Evolutionary conservation across 1,139 yeast genomes (phyloP).

Genomic region (Arxiozyma bovina): DNA sequence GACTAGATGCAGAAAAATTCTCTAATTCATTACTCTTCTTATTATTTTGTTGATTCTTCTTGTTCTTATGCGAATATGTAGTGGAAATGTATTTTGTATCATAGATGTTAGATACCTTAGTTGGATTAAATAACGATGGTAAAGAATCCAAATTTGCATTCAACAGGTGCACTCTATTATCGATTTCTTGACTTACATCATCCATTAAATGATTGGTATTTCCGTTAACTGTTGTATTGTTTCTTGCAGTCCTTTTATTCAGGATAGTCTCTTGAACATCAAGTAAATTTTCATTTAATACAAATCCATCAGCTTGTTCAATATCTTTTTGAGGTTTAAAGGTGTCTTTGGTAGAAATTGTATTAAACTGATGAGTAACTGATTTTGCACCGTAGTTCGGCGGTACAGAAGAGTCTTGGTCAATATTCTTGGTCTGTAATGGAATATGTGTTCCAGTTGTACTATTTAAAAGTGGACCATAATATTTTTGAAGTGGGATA

Average conservation of each 20-base stretch:
- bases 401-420: background rate
- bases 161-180: conserved; percentile 17
- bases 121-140: conserved; percentile 10
- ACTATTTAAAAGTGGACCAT: background rate
- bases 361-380: background rate
- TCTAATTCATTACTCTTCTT: background rate
- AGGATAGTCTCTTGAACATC: background rate
- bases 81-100: background rate
- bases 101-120: background rate
- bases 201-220: conserved; percentile 8
- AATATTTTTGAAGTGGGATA: background rate
- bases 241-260: background rate
- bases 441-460: background rate
- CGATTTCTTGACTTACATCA: conserved; percentile 15
- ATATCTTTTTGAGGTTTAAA: background rate
- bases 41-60: background rate
- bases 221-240: conserved; percentile 14
- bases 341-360: too few species aligned
- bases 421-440: background rate
- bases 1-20: background rate
- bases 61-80: background rate
- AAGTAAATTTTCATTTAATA: background rate
- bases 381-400: background rate
- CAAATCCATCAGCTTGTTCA: background rate
- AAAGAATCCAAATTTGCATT: conserved; percentile 18